Base-by-base conservation (phyloP, 306 rosid species). In the Gillenia trifoliata region DNA sequence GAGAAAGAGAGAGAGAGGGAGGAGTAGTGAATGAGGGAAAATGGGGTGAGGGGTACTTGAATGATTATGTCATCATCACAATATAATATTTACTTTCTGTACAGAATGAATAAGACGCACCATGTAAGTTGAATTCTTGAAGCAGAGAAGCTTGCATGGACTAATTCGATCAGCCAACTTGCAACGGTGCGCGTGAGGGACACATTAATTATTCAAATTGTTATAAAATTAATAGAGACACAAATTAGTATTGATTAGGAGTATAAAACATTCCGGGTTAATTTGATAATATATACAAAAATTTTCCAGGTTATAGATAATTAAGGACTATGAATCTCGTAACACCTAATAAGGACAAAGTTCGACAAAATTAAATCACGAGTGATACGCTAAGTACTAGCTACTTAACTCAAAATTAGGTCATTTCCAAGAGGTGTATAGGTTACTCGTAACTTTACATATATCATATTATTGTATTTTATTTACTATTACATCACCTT, bases 61-160 rank as follows among this genome's bases (percentile, higher is more conserved):
- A 74, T 82, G 79, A 83, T 83, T 59, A 75, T 82, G 84, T 88
- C 87, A 91, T 90, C 85, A 86, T 88, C 84, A 88, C 81, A 80
- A 75, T 54, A 76, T 82, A 78, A 84, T 85, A 54, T 79, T 76
- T 38, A 59, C 67, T 74, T 74, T 71, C 70, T 77, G 43, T 49
- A 77, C 84, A 77, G 85, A 86, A 90, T 67, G 77, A 77, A 79
- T 45, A 75, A 70, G 83, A 83, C 79, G 33, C 77, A 45, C 78
- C 68, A 66, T 77, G 77, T 45, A 43, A 56, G 80, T 55, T 73
- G 81, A 80, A 59, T 59, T 59, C 33, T 59, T 55, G 34, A 59
- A 59, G 64, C 20, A 25, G 64, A 59, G 33, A 26, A 28, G 25
- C 8, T n/a, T 28, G 64, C 34, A 22, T 26, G 5, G 64, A 57